A percentile compares a stretch with the other conserved stretches of the same genome.
Conservation (phyloP, 2,329 filamentous ascomycete genomes). For the Pseudocercospora macadamiae region DNA sequence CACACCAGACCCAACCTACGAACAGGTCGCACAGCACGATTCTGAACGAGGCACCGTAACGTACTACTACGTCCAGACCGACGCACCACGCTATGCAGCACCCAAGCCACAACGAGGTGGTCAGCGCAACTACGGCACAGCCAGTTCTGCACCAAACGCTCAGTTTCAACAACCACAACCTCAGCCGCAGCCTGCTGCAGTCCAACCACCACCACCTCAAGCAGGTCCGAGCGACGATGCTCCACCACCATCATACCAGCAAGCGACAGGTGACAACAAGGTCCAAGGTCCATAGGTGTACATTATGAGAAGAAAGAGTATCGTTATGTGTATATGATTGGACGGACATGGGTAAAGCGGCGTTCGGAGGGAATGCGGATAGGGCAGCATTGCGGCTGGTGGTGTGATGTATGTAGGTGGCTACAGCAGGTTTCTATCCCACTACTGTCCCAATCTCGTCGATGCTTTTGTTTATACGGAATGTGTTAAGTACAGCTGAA, state of each 20-base stretch:
- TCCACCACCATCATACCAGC: conserved; percentile 82
- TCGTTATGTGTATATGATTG: conserved; percentile 9
- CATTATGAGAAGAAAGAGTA: neutral
- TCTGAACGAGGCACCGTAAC: conserved; percentile 64
- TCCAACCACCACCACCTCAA: conserved; percentile 39
- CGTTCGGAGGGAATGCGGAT: neutral
- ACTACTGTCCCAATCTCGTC: too few relatives aligned
- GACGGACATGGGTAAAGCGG: conserved; percentile 5
- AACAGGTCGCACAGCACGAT: conserved; percentile 66
- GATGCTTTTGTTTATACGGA: too few relatives aligned
- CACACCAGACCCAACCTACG: conserved; percentile 73
- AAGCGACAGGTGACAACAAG: conserved; percentile 84
- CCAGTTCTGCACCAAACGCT: conserved; percentile 38
- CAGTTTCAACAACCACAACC: conserved; percentile 44
- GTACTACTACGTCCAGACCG: conserved; percentile 68
- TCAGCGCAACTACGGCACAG: conserved; percentile 45
- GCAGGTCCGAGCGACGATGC: conserved; percentile 49
- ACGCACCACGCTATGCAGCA: conserved; percentile 34
- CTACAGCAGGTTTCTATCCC: neutral
- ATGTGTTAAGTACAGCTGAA: too few relatives aligned
- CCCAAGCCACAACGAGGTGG: conserved; percentile 26
- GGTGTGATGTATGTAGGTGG: neutral
- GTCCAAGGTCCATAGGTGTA: conserved; percentile 62
- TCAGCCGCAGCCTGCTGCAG: conserved; percentile 43
- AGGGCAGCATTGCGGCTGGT: neutral